phyloP scores from a whole-genome alignment of 805 yeast genomes.

The Ogataea methylovora region DNA sequence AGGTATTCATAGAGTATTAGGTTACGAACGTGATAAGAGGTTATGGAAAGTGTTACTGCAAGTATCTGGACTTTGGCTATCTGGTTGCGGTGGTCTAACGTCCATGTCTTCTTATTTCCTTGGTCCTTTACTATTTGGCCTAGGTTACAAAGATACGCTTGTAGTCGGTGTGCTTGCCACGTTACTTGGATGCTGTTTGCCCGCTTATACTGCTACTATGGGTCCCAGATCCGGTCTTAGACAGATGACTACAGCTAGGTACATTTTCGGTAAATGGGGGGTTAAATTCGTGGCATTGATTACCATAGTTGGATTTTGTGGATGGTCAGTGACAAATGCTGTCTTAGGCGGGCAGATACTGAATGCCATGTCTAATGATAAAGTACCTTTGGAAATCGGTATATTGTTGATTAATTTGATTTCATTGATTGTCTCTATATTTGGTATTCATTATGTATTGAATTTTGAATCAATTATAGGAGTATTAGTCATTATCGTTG shows the following conservation, averaged over 20 bases:
- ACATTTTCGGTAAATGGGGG: conserved; percentile 79
- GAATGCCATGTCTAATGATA: conserved; percentile 54
- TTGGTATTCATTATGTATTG: conserved; percentile 69
- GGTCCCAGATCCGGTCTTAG: conserved; percentile 89
- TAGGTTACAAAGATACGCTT: conserved; percentile 60
- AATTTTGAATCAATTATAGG: conserved; percentile 62
- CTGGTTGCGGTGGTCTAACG: conserved; percentile 83
- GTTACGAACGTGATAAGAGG: conserved; percentile 38
- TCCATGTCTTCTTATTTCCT: conserved; percentile 80
- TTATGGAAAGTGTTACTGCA: conserved; percentile 19
- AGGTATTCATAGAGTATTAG: conserved; percentile 71
- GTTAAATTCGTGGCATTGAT: conserved; percentile 70
- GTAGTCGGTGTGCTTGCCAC: conserved; percentile 58
- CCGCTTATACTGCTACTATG: conserved; percentile 79
- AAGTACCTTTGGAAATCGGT: conserved; percentile 66
- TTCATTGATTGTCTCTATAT: conserved; percentile 61
- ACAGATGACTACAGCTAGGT: conserved; percentile 80
- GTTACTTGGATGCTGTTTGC: conserved; percentile 63
- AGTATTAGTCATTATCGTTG: conserved; percentile 60
- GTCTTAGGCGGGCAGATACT: conserved; percentile 86
- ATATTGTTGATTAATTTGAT: conserved; percentile 60
- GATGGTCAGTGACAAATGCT: conserved; percentile 93
- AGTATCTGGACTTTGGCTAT: conserved; percentile 72
- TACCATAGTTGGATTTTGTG: conserved; percentile 68
- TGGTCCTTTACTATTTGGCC: conserved; percentile 64